phyloP scores from a whole-genome alignment of 352 stramenopile species.

The Globisporangium megalacanthum region DNA sequence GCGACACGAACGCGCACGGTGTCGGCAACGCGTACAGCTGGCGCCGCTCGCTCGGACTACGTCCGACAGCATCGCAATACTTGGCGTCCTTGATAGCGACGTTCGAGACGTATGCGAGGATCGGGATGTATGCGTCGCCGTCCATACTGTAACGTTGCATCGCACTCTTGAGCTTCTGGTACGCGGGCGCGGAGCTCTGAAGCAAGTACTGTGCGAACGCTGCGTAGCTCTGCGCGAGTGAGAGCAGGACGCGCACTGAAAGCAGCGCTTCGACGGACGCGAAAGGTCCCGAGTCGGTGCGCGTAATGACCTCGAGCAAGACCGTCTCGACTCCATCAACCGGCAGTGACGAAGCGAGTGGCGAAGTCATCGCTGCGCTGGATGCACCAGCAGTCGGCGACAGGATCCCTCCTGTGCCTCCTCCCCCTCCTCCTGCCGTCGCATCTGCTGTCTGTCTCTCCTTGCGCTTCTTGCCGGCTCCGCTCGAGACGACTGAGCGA shows the following conservation, averaged over 20 bases:
- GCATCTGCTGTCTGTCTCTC: slow-evolving; percentile 24
- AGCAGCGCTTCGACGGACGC: slow-evolving; percentile 36
- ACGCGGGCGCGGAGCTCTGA: slow-evolving; percentile 17
- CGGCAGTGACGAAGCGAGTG: slow-evolving; percentile 2
- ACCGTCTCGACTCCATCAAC: slow-evolving; percentile 35
- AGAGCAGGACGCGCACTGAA: slow-evolving; percentile 46
- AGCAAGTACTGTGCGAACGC: slow-evolving; percentile 52
- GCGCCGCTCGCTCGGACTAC: slow-evolving; percentile 1
- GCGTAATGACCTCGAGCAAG: slow-evolving; percentile 50
- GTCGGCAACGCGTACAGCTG: slow-evolving; percentile 31
- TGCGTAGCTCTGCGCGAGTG: slow-evolving; percentile 39
- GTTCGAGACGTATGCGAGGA: slow-evolving; percentile 59
- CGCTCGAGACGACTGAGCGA: slow-evolving; percentile 8
- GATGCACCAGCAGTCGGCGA: not conserved
- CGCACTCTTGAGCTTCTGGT: slow-evolving; percentile 38
- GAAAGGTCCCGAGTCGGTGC: slow-evolving; percentile 23
- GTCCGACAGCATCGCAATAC: slow-evolving; percentile 35
- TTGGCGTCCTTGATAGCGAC: slow-evolving; percentile 52
- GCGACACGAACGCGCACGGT: slow-evolving; percentile 14
- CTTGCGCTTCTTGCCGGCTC: slow-evolving; percentile 25
- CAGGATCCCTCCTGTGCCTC: not conserved
- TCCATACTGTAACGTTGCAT: slow-evolving; percentile 40
- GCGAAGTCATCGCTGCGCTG: not conserved
- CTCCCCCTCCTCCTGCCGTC: not conserved
- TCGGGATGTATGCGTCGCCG: slow-evolving; percentile 43